Conservation (phyloP, 108 stramenopile species). For the Pelagomonas calceolata region DNA sequence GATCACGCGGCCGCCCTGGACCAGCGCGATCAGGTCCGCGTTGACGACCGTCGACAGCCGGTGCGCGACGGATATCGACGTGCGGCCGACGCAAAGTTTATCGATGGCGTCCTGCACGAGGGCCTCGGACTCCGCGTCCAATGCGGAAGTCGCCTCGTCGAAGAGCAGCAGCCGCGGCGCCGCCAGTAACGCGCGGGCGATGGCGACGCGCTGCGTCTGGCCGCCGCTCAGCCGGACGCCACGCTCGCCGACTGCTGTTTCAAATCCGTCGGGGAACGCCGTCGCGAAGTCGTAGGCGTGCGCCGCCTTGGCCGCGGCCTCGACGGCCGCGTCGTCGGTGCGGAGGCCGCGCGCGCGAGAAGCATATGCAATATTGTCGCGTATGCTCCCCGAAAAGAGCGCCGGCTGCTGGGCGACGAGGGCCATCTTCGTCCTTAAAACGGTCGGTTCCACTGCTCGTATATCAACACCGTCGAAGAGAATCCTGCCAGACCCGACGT, state of each 20-base stretch:
- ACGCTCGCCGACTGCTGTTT: slow-evolving; percentile 78
- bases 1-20: slow-evolving; percentile 61
- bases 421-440: slow-evolving; percentile 38
- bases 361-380: slow-evolving; percentile 78
- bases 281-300: slow-evolving; percentile 78
- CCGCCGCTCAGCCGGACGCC: slow-evolving; percentile 76
- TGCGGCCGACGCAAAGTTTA: slow-evolving; percentile 52
- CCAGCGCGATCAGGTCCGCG: slow-evolving; percentile 81
- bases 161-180: slow-evolving; percentile 69
- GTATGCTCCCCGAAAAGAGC: slow-evolving; percentile 75
- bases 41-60: slow-evolving; percentile 80
- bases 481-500: slow-evolving; percentile 11
- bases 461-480: slow-evolving; percentile 24
- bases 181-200: slow-evolving; percentile 69
- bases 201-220: slow-evolving; percentile 89
- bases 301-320: slow-evolving; percentile 66
- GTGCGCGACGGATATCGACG: slow-evolving; percentile 85
- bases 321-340: slow-evolving; percentile 49
- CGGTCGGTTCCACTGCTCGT: slow-evolving; percentile 7
- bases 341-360: slow-evolving; percentile 38
- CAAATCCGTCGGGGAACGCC: slow-evolving; percentile 61
- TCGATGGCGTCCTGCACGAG: slow-evolving; percentile 79
- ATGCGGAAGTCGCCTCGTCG: slow-evolving; percentile 74
- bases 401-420: slow-evolving; percentile 86
- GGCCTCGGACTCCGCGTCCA: slow-evolving; percentile 71